Base-by-base conservation (phyloP, 768 basidiomycete species). In the Cystoderma amianthinum region DNA sequence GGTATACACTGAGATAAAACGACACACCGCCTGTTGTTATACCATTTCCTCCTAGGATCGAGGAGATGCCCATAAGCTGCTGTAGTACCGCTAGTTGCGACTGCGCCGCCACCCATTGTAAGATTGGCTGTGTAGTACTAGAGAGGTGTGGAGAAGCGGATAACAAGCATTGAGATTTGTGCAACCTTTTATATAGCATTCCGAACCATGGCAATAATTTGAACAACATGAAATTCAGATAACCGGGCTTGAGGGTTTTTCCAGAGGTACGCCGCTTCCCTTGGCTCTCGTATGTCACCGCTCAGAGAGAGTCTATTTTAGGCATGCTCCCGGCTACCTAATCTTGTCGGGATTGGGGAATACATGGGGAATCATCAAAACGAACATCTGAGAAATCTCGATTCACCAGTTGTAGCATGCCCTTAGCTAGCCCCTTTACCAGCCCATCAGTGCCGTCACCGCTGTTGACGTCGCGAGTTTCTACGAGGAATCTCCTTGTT, bases 11-110 rank as follows among this genome's bases (percentile, higher is more conserved):
- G 33, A 28, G 25, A n/a, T n/a, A n/a, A 43, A 7, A 16, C 12
- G 12, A 45, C 67, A n/a, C 50, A 80, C 80, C 84, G 69, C 59
- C 58, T 74, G 68, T 87, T 86, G 63, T 80, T 85, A 61, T 82
- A 83, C 85, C 85, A 87, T 54, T 68, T 84, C 56, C 78, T 67
- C 44, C 57, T 74, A 10, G 80, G 81, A 60, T 86, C 76, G 43
- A 84, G 47, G 43, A 84, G 67, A 48, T 78, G 78, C 5, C 56
- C 60, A 49, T 73, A 76, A 23, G 68, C 69, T 21, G 63, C 56
- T 19, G 49, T 49, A 32, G 43, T 42, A 30, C 59, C 60, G 33
- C 57, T 49, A 42, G 47, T 58, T 46, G 63, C 63, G 46, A 64
- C 64, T 50, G 69, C 67, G 57, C 73, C 79, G 46, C 54, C 76